phyloP scores from a whole-genome alignment of 306 rosid species.

The Rosa persica region DNA sequence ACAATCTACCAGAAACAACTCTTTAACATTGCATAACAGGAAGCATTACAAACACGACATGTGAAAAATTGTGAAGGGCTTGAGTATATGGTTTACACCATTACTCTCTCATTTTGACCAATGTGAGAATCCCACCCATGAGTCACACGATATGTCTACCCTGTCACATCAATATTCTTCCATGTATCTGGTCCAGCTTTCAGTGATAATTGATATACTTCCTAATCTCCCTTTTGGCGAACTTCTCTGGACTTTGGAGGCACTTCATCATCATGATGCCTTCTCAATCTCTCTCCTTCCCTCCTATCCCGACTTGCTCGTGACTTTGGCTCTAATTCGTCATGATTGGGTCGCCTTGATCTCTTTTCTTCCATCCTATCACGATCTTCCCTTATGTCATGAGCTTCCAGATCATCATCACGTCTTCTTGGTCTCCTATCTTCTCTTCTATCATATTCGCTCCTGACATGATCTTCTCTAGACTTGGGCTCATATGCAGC shows the following conservation, averaged over 20 bases:
- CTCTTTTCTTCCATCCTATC: constrained; percentile 50
- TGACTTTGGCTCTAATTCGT: constrained; percentile 19
- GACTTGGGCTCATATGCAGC: constrained; percentile 44
- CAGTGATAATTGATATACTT: constrained; percentile 5
- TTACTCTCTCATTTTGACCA: neutral
- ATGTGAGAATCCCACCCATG: constrained; percentile 22
- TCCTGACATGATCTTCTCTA: constrained; percentile 48
- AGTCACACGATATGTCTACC: constrained; percentile 4
- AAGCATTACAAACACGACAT: neutral
- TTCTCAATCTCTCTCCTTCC: constrained; percentile 44
- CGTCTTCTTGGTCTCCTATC: constrained; percentile 42
- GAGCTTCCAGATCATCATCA: constrained; percentile 43
- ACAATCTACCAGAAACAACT: neutral
- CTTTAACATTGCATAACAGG: neutral
- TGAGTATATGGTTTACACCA: neutral
- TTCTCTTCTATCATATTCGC: constrained; percentile 40
- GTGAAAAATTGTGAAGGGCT: neutral
- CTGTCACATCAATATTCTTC: neutral
- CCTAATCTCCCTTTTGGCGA: constrained; percentile 30
- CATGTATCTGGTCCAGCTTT: constrained; percentile 5
- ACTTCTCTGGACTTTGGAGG: constrained; percentile 37
- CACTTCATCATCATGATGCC: constrained; percentile 37
- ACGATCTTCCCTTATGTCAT: constrained; percentile 45
- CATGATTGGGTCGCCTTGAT: constrained; percentile 23
- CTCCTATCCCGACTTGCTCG: constrained; percentile 31